Evolutionary conservation across 495 filamentous ascomycete species (phyloP), one percentile per base, ranked within the genome.

Genomic region (Daldinia grandis): DNA sequence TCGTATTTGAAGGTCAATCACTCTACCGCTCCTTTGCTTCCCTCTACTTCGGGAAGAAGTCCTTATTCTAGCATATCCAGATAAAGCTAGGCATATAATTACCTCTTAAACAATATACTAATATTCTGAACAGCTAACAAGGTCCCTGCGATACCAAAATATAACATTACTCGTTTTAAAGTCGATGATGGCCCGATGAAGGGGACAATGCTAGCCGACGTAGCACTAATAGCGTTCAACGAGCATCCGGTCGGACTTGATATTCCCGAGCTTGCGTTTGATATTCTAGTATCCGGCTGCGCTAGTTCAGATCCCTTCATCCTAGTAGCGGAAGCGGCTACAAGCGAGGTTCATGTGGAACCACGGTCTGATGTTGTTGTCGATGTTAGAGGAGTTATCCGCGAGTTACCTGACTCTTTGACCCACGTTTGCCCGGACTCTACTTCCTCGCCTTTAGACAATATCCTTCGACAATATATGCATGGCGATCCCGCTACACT

Each of bases 271-370:
- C 87, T 99, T 42, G 89, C 87, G 5, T 98, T 99, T 75, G 86
- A 91, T 58, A 87, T 98, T 21, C 81, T 97, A 51, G 89, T 98
- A 15, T 89, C 91, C 21, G 91, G 90, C 53, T 99, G 95, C 76
- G 86, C 91, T 44, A 84, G 85, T 5, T 83, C 87, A 63, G 91
- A 93, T 33, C 78, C 87, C 31, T 76, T 70, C 21, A 89, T 98
- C 57, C 73, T 78, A 21, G 78, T 89, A 61, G 94, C 93, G 5
- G 85, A 88, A 70, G 93, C 92, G n/a, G 83, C 81, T 25, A 95
- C 92, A 1, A 82, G 83, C 7, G 78, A 81, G 47, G 78, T 97
- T 25, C 78, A 87, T 25, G 81, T 99, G 6, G 77, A 85, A 31
- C 89, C 94, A 3, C 86, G 87, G 28, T 76, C 85, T 17, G 82